Conservation (phyloP, 768 basidiomycete species). For the Mycena floridula region DNA sequence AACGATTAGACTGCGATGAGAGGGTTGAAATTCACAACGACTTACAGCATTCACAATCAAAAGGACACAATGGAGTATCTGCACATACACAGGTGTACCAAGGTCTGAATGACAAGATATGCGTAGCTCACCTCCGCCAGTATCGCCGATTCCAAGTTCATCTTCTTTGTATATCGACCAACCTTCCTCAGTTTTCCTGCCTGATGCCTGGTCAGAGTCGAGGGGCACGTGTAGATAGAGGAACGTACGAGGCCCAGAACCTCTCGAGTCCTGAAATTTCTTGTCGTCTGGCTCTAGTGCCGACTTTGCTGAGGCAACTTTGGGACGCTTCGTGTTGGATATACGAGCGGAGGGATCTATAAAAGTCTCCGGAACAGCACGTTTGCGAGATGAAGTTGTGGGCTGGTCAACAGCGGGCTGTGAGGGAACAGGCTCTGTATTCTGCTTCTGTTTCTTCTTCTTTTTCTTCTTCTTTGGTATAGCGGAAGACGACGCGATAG, state of each 20-base stretch:
- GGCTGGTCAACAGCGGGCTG: no score
- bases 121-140: conserved; percentile 61
- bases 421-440: conserved; percentile 1
- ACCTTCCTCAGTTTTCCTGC: conserved; percentile 76
- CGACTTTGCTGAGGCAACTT: conserved; percentile 17
- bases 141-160: conserved; percentile 63
- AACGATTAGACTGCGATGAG: background rate
- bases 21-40: background rate
- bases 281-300: conserved; percentile 34
- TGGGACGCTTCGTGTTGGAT: conserved; percentile 28
- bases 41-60: conserved; percentile 87
- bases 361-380: conserved; percentile 19
- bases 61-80: conserved; percentile 85
- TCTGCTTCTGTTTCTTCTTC: conserved; percentile 18
- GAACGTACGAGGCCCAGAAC: conserved; percentile 59
- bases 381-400: no score
- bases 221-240: conserved; percentile 1
- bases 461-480: conserved; percentile 32
- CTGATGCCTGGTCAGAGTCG: conserved; percentile 29
- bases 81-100: conserved; percentile 16
- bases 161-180: conserved; percentile 77
- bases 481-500: conserved; percentile 26
- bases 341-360: background rate
- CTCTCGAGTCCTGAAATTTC: conserved; percentile 71
- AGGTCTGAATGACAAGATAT: conserved; percentile 9